phyloP scores from a whole-genome alignment of 2,329 filamentous ascomycete species.

The Cryphonectria nitschkei region DNA sequence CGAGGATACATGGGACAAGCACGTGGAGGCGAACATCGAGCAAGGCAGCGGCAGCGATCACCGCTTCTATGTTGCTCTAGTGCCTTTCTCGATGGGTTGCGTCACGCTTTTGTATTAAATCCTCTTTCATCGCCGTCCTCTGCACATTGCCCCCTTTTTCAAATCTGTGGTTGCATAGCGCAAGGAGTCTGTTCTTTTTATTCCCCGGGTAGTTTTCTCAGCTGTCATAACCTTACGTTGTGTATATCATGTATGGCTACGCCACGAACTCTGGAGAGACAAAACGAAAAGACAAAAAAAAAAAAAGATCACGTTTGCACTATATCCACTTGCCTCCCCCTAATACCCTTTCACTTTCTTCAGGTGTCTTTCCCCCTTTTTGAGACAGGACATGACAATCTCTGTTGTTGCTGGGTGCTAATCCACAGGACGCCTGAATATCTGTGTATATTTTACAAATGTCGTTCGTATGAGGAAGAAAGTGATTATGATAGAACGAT shows the following conservation, averaged over 20 bases:
- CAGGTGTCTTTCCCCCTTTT: not conserved
- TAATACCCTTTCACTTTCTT: not conserved
- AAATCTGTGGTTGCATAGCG: conserved; percentile 25
- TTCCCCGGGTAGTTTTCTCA: conserved; percentile 1
- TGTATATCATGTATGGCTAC: not conserved
- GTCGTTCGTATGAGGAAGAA: not conserved
- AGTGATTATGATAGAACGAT: conserved; percentile 16
- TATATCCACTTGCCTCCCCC: not conserved
- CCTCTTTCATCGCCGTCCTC: conserved; percentile 7
- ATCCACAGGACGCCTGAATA: not conserved
- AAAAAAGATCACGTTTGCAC: not conserved
- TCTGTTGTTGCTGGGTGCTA: not conserved
- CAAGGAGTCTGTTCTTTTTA: conserved; percentile 13
- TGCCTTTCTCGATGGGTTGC: conserved; percentile 5
- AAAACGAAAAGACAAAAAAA: not conserved
- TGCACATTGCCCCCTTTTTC: conserved; percentile 19
- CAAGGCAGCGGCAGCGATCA: no score
- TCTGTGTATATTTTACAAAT: not conserved
- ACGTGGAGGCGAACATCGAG: no score
- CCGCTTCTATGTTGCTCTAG: not conserved
- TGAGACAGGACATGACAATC: not conserved
- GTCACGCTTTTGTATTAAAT: conserved; percentile 17
- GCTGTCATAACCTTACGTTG: not conserved
- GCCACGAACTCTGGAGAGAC: not conserved
- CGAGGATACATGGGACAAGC: no score